These are phyloP conservation scores for Epithemia pelagica DNA, from an alignment of 108 stramenopile genomes.

Conservation along the genomic window DNA sequence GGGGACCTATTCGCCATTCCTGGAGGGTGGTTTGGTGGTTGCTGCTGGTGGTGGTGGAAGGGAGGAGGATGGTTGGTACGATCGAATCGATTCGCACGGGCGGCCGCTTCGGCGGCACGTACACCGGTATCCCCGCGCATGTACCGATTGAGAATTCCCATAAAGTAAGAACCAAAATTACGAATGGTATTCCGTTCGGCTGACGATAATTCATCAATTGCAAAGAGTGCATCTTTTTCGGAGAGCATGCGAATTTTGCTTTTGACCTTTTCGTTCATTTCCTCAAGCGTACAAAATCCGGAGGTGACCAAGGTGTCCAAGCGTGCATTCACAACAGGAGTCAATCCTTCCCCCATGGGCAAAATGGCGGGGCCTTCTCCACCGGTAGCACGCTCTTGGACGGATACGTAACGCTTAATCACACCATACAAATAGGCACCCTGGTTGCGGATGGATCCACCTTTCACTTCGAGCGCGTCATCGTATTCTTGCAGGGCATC, in stretches of 20 bases:
- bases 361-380: slow-evolving; percentile 16
- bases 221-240: slow-evolving; percentile 70
- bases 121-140: slow-evolving; percentile 38
- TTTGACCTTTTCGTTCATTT: slow-evolving; percentile 72
- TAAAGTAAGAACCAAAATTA: slow-evolving; percentile 66
- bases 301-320: slow-evolving; percentile 43
- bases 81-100: background rate
- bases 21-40: no score
- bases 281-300: slow-evolving; percentile 56
- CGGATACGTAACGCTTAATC: slow-evolving; percentile 59
- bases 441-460: slow-evolving; percentile 50
- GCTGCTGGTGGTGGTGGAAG: slow-evolving; percentile 7
- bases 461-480: slow-evolving; percentile 61
- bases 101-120: background rate
- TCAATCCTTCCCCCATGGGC: slow-evolving; percentile 51
- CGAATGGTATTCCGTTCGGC: slow-evolving; percentile 54
- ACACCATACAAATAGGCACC: slow-evolving; percentile 76
- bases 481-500: slow-evolving; percentile 73
- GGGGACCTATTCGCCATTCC: no score
- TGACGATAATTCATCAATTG: slow-evolving; percentile 65
- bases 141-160: slow-evolving; percentile 86
- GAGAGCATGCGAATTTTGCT: slow-evolving; percentile 64
- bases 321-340: slow-evolving; percentile 45
- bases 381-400: slow-evolving; percentile 34
- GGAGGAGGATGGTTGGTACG: background rate